Evolutionary conservation across 1,284 basidiomycete genomes (phyloP).

Genomic region (Ganoderma lucidum): DNA sequence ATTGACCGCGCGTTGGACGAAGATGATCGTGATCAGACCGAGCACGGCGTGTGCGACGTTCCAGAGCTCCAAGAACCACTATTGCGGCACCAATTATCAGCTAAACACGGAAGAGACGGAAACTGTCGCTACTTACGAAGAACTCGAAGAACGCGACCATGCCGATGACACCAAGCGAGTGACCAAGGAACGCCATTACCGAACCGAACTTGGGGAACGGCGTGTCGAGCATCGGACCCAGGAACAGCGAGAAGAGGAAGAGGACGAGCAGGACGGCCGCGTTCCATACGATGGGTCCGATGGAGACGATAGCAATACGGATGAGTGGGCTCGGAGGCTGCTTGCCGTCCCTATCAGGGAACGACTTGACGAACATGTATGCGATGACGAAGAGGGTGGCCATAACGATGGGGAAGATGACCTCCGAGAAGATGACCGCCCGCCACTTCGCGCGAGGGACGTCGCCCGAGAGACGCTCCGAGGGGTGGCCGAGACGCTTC

Average conservation of each 20-base stretch:
- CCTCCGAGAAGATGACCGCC: conserved; percentile 87
- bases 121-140: conserved; percentile 61
- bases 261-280: conserved; percentile 86
- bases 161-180: conserved; percentile 82
- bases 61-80: conserved; percentile 98
- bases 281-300: conserved; percentile 97
- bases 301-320: conserved; percentile 91
- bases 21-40: conserved; percentile 87
- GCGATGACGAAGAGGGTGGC: conserved; percentile 87
- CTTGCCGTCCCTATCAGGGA: conserved; percentile 74
- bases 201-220: conserved; percentile 89
- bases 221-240: conserved; percentile 91
- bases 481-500: conserved; percentile 93
- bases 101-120: conserved; percentile 10
- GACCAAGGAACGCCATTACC: conserved; percentile 88
- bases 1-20: conserved; percentile 90
- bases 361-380: conserved; percentile 91
- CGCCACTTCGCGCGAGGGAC: conserved; percentile 92
- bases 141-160: conserved; percentile 96
- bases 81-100: conserved; percentile 25
- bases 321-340: conserved; percentile 81
- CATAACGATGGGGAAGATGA: conserved; percentile 86
- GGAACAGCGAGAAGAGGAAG: conserved; percentile 92
- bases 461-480: conserved; percentile 93
- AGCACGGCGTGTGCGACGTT: conserved; percentile 90